These are phyloP conservation scores for Acacia acuminata DNA, from an alignment of 306 rosid genomes.

Conservation along the genomic window DNA sequence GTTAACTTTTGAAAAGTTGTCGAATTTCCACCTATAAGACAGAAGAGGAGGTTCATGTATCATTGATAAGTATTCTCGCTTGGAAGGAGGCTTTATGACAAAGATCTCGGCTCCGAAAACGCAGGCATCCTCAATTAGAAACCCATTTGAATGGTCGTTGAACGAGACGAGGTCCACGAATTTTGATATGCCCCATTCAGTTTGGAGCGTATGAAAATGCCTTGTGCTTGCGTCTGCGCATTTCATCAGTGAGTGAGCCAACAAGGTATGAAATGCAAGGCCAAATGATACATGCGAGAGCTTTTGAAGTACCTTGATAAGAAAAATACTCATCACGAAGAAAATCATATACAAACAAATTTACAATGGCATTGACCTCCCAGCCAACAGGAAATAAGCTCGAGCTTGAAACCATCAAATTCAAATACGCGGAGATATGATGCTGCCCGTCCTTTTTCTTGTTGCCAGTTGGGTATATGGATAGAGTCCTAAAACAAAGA, in stretches of 20 bases:
- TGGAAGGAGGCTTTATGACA: slow-evolving; percentile 3
- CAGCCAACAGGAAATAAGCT: slow-evolving; percentile 29
- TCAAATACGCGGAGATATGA: slow-evolving; percentile 45
- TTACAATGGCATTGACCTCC: slow-evolving; percentile 47
- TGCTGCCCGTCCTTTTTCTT: slow-evolving; percentile 28
- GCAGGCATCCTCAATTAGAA: slow-evolving; percentile 31
- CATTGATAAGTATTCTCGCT: slow-evolving; percentile 34
- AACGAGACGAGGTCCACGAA: slow-evolving; percentile 34
- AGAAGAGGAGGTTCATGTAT: neutral
- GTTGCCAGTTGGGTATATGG: slow-evolving; percentile 25
- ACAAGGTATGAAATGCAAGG: neutral
- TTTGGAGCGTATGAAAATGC: slow-evolving; percentile 34
- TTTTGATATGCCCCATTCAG: slow-evolving; percentile 36
- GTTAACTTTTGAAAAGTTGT: neutral
- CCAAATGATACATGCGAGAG: neutral
- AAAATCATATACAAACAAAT: slow-evolving; percentile 36
- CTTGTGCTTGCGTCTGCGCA: slow-evolving; percentile 31
- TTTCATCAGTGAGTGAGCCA: neutral
- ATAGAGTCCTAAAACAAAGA: neutral
- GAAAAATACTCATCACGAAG: slow-evolving; percentile 24
- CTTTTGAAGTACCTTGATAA: slow-evolving; percentile 32
- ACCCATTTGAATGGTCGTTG: slow-evolving; percentile 39
- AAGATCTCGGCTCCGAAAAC: slow-evolving; percentile 47
- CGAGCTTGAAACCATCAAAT: neutral
- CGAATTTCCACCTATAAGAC: slow-evolving; percentile 34